Conservation (phyloP, 2,329 filamentous ascomycete species). For the Celoporthe dispersa region DNA sequence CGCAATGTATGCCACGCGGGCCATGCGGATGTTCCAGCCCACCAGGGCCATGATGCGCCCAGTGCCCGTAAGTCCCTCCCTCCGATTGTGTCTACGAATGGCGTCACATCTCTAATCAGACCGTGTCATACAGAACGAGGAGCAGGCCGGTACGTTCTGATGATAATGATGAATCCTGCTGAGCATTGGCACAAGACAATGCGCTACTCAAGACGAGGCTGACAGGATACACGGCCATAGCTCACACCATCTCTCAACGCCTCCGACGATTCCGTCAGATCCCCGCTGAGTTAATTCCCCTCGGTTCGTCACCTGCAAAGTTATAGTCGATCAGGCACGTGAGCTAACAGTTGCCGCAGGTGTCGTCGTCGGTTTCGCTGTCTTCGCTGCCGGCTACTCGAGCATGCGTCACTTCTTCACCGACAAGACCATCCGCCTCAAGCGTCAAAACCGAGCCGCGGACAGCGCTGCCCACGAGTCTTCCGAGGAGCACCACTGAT, state of each 20-base stretch:
- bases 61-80: conserved; percentile 66
- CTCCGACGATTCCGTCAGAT: conserved; percentile 87
- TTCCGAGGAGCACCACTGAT: conserved; percentile 42
- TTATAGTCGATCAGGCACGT: conserved; percentile 9
- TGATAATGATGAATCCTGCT: conserved; percentile 14
- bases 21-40: conserved; percentile 70
- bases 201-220: conserved; percentile 18
- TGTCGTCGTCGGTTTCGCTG: conserved; percentile 83
- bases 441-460: conserved; percentile 65
- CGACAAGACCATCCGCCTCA: conserved; percentile 91
- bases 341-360: conserved; percentile 54
- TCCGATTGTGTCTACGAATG: conserved; percentile 1
- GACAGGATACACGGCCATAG: conserved; percentile 51
- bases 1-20: conserved; percentile 69
- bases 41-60: conserved; percentile 70
- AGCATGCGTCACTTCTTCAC: conserved; percentile 78
- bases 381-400: conserved; percentile 83
- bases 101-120: conserved; percentile 40
- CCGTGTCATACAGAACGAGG: conserved; percentile 59
- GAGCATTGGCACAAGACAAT: conserved; percentile 20
- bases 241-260: conserved; percentile 96
- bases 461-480: conserved; percentile 41
- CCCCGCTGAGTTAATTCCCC: conserved; percentile 90
- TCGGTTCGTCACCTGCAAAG: conserved; percentile 67
- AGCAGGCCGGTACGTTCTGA: conserved; percentile 66